Evolutionary conservation across 768 basidiomycete species (phyloP).

Genomic region (Mycena alexandri): DNA sequence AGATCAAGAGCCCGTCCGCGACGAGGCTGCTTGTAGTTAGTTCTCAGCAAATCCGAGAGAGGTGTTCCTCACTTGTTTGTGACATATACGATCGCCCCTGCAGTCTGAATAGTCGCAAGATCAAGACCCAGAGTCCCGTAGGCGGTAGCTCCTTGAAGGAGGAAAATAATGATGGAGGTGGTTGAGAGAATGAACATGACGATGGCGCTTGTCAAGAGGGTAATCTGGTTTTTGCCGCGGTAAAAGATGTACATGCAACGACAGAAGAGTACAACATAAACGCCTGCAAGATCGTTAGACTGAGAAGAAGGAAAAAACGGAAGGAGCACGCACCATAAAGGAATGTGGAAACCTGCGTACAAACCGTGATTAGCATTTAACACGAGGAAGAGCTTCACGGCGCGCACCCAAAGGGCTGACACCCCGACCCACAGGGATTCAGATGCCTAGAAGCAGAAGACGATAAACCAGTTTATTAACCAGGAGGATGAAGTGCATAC

Average conservation of each 20-base stretch:
- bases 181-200: conserved; percentile 53
- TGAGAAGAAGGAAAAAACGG: background rate
- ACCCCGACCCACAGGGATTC: conserved; percentile 36
- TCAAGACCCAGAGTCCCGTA: conserved; percentile 19
- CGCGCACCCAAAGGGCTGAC: conserved; percentile 36
- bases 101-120: conserved; percentile 38
- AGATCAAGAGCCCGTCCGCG: conserved; percentile 50
- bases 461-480: background rate
- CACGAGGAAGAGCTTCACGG: background rate
- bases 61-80: conserved; percentile 52
- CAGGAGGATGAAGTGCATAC: background rate
- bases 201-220: conserved; percentile 48
- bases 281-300: conserved; percentile 40
- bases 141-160: conserved; percentile 45
- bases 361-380: background rate
- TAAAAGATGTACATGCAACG: conserved; percentile 52
- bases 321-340: conserved; percentile 40
- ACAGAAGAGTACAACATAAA: conserved; percentile 52
- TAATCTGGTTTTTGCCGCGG: conserved; percentile 44
- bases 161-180: conserved; percentile 50
- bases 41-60: background rate
- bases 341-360: conserved; percentile 37
- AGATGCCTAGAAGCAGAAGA: conserved; percentile 12
- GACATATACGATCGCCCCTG: conserved; percentile 53
- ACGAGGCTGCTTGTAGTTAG: conserved; percentile 41